Evolutionary conservation across 129 eudicot genomes (phyloP), one percentile per base, ranked within the genome.

Genomic region (Ambrosia trifida): DNA sequence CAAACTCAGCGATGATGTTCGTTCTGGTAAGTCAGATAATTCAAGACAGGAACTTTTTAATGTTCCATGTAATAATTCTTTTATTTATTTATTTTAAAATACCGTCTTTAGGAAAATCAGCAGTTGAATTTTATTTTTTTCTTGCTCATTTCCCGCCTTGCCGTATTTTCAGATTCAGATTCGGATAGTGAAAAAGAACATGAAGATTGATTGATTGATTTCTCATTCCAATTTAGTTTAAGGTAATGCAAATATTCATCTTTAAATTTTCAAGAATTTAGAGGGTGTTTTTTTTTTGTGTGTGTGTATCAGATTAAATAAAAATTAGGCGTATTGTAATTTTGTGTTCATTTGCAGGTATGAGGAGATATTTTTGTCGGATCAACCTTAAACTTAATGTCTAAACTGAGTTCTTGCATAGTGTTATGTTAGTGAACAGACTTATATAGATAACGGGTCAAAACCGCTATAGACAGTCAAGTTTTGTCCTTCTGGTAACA

Each of bases 1-100:
- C 69, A 80, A 76, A 60, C 81, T 92, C 60, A 89, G 96, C 56
- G 98, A 92, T 13, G 98, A 92, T 81, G 98, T 92, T 81, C 87
- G 98, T 65, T 92, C 98, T n/a, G 98, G 98, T 92, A 76, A 79
- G 97, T 81, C 32, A 13, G 40, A 28, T 53, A 10, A 56, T 20
- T 20, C 62, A 20, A n/a, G 28, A 51, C 16, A 51, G 5, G 24
- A 53, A 8, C 2, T 24, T 19, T 53, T 53, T 57, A 24, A 16
- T 30, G 38, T 57, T 57, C 38, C 40, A 4, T 11, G 8, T 30
- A 36, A 28, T 57, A 24, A 57, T 11, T 14, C 2, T 49, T 49
- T 49, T 47, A 47, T 7, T 2, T 50, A 11, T 31, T 50, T 45
- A n/a, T 52, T 64, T 53, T 20, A 32, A 54, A 40, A 40, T 7